These are phyloP conservation scores for Nicotiana tabacum DNA, from an alignment of 257 asterid genomes.

Conservation along the genomic window DNA sequence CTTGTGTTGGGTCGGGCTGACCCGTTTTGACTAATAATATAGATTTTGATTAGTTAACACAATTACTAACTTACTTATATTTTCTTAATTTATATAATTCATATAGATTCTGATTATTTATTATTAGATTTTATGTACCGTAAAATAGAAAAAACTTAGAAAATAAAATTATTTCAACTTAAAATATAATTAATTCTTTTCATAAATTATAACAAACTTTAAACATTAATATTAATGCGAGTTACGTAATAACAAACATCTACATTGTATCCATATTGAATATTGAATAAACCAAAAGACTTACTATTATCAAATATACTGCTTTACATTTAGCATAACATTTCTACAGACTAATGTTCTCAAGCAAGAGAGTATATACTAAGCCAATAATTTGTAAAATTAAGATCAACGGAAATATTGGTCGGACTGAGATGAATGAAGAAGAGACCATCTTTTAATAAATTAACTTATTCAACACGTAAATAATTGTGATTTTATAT, in stretches of 20 bases:
- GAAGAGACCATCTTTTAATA: no score
- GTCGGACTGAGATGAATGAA: no score
- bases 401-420: no score
- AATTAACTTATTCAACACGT: neutral
- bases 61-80: neutral
- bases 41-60: no score
- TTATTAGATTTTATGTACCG: neutral
- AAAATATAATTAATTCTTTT: neutral
- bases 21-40: no score
- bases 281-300: no score
- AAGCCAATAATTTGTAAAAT: no score
- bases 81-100: neutral
- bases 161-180: neutral
- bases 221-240: neutral
- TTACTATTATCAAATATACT: no score
- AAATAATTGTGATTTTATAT: neutral
- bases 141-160: neutral
- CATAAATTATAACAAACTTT: neutral
- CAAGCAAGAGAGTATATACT: neutral
- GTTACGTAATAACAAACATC: neutral
- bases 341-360: neutral
- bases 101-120: neutral
- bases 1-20: no score
- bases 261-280: no score
- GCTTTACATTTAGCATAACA: no score